Evolutionary conservation across 169 alveolate species (phyloP), one percentile per base, ranked within the genome.

Genomic region (Plasmodium berghei): DNA sequence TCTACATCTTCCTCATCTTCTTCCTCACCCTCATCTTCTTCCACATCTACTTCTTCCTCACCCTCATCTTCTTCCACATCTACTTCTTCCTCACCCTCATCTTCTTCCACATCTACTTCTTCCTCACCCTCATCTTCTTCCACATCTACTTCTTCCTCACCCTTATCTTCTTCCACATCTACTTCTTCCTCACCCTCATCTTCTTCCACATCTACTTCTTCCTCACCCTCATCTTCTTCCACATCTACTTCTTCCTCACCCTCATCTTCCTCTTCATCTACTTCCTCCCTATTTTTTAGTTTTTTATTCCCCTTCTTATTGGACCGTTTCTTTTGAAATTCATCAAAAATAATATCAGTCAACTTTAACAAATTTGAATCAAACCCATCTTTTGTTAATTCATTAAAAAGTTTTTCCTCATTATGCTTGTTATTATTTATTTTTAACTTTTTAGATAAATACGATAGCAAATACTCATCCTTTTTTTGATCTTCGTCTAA

Each of bases 391-490:
- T 75, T 63, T 73, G 71, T 90, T 67, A 90, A 59, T 20, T 83
- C 89, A 40, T 74, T 73, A 22, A 24, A 64, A 83, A 73, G 59
- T 72, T 85, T 72, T 40, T 89, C 93, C 52, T 89, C 93, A 72
- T 52, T 52, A 6, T 89, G 52, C 52, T 77, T 87, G 52, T 46
- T 73, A 48, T 70, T 72, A 59, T 73, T 72, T 12, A 89, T 48
- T 22, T 83, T 73, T 22, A 87, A 83, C 54, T 89, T 74, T 64
- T 89, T 74, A 54, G 85, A 70, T 42, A 90, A 74, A 59, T 90
- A 80, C 55, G 93, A 26, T 86, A 94, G 42, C 72, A 94, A 54
- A 54, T 62, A 55, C 86, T 73, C 80, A 73, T 92, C 88, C 88
- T 93, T 55, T 80, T 90, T 54, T 71, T 73, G 77, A 67, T 89